These are phyloP conservation scores for Posidonia australis DNA, from an alignment of 106 monocot species.

Conservation along the genomic window DNA sequence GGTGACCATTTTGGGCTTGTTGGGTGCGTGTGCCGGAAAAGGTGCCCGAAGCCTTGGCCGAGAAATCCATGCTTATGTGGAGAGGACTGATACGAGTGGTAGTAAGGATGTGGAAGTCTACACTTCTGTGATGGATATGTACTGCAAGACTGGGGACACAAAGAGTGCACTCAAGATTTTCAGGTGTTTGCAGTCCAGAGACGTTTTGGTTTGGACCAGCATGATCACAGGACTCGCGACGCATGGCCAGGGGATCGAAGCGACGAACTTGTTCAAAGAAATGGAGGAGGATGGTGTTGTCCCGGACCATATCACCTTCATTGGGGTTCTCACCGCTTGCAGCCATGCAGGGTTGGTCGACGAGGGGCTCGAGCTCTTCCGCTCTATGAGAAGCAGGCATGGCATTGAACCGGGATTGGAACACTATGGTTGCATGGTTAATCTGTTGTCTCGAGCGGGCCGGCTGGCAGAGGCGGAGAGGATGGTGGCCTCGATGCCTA, in stretches of 20 bases:
- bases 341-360: conserved; percentile 39
- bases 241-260: conserved; percentile 23
- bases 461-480: conserved; percentile 23
- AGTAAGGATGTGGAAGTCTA: conserved; percentile 1
- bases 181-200: conserved; percentile 9
- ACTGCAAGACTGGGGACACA: conserved; percentile 28
- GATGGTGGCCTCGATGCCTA: conserved; percentile 22
- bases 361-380: conserved; percentile 19
- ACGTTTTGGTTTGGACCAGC: conserved; percentile 34
- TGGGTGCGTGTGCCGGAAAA: conserved; percentile 20
- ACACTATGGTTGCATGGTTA: conserved; percentile 36
- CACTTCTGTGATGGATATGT: conserved; percentile 30
- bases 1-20: conserved; percentile 21
- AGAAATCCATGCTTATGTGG: conserved; percentile 21
- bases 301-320: conserved; percentile 22
- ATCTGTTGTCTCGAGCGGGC: conserved; percentile 34
- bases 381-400: conserved; percentile 12
- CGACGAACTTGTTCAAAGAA: conserved; percentile 16
- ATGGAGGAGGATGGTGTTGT: conserved; percentile 18
- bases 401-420: conserved; percentile 14
- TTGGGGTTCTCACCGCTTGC: conserved; percentile 30
- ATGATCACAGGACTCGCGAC: conserved; percentile 28
- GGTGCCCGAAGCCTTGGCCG: conserved; percentile 9
- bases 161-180: conserved; percentile 16
- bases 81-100: conserved; percentile 4